Evolutionary conservation across 176 grass and related monocot species (phyloP).

Genomic region (Carex cristatella): DNA sequence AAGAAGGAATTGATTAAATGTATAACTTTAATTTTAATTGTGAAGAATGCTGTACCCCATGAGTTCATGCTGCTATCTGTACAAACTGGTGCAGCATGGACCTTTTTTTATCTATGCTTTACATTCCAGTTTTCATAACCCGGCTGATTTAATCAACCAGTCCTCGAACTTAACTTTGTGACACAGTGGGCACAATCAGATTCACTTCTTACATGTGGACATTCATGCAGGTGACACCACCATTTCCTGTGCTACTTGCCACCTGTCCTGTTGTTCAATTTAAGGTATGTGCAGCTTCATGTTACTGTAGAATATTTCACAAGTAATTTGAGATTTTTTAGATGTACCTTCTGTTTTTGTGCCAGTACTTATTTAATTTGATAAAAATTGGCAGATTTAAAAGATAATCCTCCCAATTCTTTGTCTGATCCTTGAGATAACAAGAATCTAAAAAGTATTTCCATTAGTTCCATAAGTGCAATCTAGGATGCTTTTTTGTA

Average conservation of each 20-base stretch:
- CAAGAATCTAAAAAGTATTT: neutral
- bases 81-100: neutral
- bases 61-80: neutral
- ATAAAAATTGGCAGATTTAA: neutral
- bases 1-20: neutral
- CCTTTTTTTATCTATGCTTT: neutral
- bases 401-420: neutral
- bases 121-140: conserved; percentile 2
- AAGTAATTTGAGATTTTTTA: neutral
- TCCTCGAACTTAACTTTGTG: neutral
- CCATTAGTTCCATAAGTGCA: neutral
- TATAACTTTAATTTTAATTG: conserved; percentile 5
- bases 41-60: neutral
- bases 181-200: conserved; percentile 5
- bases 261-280: conserved; percentile 82
- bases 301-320: neutral
- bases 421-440: neutral
- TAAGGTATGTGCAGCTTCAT: conserved; percentile 41
- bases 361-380: neutral
- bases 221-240: conserved; percentile 64
- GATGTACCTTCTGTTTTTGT: neutral
- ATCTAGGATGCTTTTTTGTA: neutral
- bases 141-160: neutral
- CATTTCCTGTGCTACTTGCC: conserved; percentile 68
- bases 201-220: conserved; percentile 11